Evolutionary conservation across 1,284 basidiomycete genomes (phyloP), one percentile per base, ranked within the genome.

Genomic region (Ganoderma lucidum): DNA sequence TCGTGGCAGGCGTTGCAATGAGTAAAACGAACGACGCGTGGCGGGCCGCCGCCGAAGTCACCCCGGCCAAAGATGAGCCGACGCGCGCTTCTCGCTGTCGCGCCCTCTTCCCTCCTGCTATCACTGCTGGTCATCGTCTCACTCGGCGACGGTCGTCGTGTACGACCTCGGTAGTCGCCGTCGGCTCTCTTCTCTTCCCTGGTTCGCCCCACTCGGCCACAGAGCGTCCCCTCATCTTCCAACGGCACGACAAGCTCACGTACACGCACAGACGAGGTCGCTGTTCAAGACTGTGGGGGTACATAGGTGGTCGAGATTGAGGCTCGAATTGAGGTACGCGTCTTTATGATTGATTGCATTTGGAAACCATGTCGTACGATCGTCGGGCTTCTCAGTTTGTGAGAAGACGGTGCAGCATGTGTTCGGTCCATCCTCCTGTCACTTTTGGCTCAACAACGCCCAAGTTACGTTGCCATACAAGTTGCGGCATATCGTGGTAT

Each of bases 61-160:
- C 5, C 3, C 10, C 28, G 42, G 42, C 12, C 48, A 10, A 2
- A 5, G 53, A 12, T 15, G 53, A 4, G 8, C 9, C 30, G 53
- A 35, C 53, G 53, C 30, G 53, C 53, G 53, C 30, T 30, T 56
- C 15, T 6, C 14, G 15, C 19, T 9, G 10, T 23, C 51, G 4
- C 51, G 53, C 32, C 53, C 53, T 32, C 53, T 56, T 35, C 53
- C 53, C 6, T 28, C 48, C 53, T 3, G 30, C 53, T 14, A 17
- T 55, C 53, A 55, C 28, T 28, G 53, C 28, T 55, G n/a, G 28
- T 32, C 53, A 6, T 55, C 28, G 28, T 32, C 53, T 28, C 53
- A 15, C 53, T 55, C 53, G 53, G 53, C 32, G 53, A 56, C 53
- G 30, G 53, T 56, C 53, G 14, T 55, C 30, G 53, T 32, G 30